Percentiles rank a stretch among this genome's conserved stretches.
phyloP scores from a whole-genome alignment of 306 rosid species.

The Gynostemma pentaphyllum region DNA sequence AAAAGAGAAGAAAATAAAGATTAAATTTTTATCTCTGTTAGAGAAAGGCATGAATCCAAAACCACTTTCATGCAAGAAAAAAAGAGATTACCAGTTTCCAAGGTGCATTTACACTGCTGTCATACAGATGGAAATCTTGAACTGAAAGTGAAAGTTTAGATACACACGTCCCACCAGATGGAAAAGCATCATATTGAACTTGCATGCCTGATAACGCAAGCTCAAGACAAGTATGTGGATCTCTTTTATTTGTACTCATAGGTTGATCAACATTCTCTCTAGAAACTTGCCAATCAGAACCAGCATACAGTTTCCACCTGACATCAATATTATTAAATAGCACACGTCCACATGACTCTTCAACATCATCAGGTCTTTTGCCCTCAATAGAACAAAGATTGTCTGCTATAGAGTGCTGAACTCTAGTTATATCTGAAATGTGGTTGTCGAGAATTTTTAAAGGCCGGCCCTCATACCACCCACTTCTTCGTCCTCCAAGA shows the following conservation, averaged over 20 bases:
- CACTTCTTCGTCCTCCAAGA: constrained; percentile 42
- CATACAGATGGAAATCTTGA: constrained; percentile 67
- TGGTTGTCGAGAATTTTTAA: constrained; percentile 64
- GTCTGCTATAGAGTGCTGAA: constrained; percentile 18
- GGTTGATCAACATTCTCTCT: constrained; percentile 27
- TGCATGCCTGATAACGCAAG: constrained; percentile 55
- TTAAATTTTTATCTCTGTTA: not conserved
- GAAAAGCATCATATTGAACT: constrained; percentile 63
- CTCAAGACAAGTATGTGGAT: constrained; percentile 46
- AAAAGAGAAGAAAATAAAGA: constrained; percentile 14
- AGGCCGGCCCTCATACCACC: constrained; percentile 58
- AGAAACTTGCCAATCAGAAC: constrained; percentile 56
- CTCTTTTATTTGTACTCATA: constrained; percentile 32
- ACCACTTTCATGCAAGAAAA: not conserved
- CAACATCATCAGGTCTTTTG: constrained; percentile 19
- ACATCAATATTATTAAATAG: constrained; percentile 59
- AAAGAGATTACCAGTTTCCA: constrained; percentile 70
- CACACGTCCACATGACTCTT: constrained; percentile 49
- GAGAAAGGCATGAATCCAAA: constrained; percentile 10
- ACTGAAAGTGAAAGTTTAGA: constrained; percentile 71
- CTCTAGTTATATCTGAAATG: constrained; percentile 36
- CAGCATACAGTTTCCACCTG: constrained; percentile 77
- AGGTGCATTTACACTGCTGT: constrained; percentile 72
- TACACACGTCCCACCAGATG: constrained; percentile 55
- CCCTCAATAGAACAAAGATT: constrained; percentile 25